These are phyloP conservation scores for Spergularia bocconei DNA, from an alignment of 148 eudicot species.

Conservation along the genomic window DNA sequence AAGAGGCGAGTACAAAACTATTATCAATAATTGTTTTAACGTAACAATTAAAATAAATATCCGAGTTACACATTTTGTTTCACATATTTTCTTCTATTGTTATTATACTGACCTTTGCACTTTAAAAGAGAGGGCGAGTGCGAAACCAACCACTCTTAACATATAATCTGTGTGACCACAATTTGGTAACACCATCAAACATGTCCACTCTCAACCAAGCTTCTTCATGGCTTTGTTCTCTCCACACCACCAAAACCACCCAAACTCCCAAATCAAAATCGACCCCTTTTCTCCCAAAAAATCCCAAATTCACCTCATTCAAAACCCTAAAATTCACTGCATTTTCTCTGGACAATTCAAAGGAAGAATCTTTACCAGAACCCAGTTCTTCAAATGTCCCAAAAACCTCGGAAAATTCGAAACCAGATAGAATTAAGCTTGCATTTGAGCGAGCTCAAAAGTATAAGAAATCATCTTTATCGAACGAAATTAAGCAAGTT, in stretches of 20 bases:
- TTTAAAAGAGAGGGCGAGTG: no score
- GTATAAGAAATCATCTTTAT: conserved; percentile 39
- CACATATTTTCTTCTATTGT: no score
- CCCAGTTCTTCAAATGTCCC: conserved; percentile 28
- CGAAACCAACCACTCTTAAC: no score
- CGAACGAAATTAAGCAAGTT: conserved; percentile 18
- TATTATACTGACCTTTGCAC: no score
- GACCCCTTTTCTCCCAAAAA: conserved; percentile 10
- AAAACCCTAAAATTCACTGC: conserved; percentile 34
- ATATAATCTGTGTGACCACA: neutral
- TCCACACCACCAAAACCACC: conserved; percentile 21
- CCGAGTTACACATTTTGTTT: no score
- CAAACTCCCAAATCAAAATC: neutral
- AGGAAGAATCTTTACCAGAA: conserved; percentile 29
- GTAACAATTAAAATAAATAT: no score
- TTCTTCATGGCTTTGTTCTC: conserved; percentile 39
- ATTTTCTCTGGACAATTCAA: conserved; percentile 31
- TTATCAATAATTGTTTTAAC: no score
- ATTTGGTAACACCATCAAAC: neutral
- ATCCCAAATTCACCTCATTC: conserved; percentile 25
- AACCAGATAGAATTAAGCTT: conserved; percentile 41
- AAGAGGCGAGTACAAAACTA: no score
- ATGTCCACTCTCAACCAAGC: conserved; percentile 45
- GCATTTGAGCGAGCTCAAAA: conserved; percentile 57
- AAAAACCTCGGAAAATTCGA: conserved; percentile 22